Evolutionary conservation across 768 basidiomycete species (phyloP).

Genomic region (Coprinellus micaceus): DNA sequence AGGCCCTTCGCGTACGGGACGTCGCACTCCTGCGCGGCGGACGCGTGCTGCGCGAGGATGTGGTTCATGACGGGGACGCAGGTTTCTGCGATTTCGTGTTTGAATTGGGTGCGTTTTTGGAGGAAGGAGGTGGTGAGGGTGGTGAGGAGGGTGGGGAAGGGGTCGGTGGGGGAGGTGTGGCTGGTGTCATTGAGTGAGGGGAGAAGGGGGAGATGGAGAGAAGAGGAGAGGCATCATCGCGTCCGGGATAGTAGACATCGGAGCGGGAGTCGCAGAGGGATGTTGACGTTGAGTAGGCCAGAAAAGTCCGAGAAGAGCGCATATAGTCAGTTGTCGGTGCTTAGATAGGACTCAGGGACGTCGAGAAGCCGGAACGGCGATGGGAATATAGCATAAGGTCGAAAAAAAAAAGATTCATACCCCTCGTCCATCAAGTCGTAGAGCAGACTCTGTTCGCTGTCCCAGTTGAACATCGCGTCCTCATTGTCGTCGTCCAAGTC

Average conservation of each 20-base stretch:
- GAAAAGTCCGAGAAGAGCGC: too few relatives aligned
- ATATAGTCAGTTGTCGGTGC: too few relatives aligned
- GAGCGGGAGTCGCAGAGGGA: too few relatives aligned
- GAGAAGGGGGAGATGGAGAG: neutral
- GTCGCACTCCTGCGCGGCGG: slow-evolving; percentile 38
- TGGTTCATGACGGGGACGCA: slow-evolving; percentile 47
- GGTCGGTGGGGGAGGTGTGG: too few relatives aligned
- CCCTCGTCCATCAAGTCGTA: slow-evolving; percentile 43
- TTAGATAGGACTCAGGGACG: too few relatives aligned
- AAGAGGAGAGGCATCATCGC: neutral
- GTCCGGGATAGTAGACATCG: slow-evolving; percentile 9
- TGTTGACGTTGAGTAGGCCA: too few relatives aligned
- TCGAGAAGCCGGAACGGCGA: too few relatives aligned
- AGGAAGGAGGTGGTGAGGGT: slow-evolving; percentile 41
- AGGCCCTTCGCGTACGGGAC: slow-evolving; percentile 39
- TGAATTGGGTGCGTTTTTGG: slow-evolving; percentile 32
- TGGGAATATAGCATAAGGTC: too few relatives aligned
- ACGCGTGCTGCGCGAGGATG: too few relatives aligned
- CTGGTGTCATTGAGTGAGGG: neutral
- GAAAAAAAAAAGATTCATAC: slow-evolving; percentile 24
- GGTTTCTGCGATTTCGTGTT: slow-evolving; percentile 38
- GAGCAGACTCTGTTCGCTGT: slow-evolving; percentile 51
- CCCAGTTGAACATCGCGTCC: slow-evolving; percentile 40
- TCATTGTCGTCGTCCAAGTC: slow-evolving; percentile 20
- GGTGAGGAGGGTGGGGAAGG: too few relatives aligned